Base-by-base conservation (phyloP, 2,329 filamentous ascomycete species). In the Colletotrichum shisoi region DNA sequence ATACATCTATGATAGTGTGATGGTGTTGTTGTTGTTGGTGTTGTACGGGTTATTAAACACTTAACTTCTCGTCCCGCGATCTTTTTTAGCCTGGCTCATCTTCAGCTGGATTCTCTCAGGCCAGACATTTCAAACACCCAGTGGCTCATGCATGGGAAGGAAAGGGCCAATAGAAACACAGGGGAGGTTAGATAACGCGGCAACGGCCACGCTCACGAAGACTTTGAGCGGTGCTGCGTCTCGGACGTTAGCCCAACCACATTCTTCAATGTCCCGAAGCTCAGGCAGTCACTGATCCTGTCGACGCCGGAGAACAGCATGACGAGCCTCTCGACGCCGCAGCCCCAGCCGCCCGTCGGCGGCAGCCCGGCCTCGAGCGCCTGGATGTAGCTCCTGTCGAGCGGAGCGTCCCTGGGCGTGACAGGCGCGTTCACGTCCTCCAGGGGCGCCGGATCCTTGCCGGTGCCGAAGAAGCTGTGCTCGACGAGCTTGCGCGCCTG, bases 291-390 rank as follows among this genome's bases (percentile, higher is more conserved):
- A 45, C 87, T 87, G 73, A 99, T 97, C 72, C 91, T 86, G 75
- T 87, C 87, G 42, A 88, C 84, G 0, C 92, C 93, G 1, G 90
- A 87, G 73, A 98, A 92, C 56, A 97, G 80, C 95, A 99, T 99
- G 44, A 93, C 90, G 59, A 99, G 81, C 60, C 95, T 84, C 79
- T 99, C 95, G 48, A 99, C 82, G 1, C 95, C 95, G 73, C 93
- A 96, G 1, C 95, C 95, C 95, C 95, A 99, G 4, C 95, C 95
- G 0, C 94, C 95, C 0, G 95, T 99, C 0, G 95, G 93, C n/a
- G 95, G 95, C 67, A 99, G 80, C 0, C 93, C 95, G 80, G 92
- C 93, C 76, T 96, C 92, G 57, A 99, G 79, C 4, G 92, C 92
- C 71, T 90, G 86, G 53, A 97, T 81, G 74, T 97, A 99, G 73